Conservation (phyloP, 2,329 filamentous ascomycete species). For the Ceratocystis lukuohia region DNA sequence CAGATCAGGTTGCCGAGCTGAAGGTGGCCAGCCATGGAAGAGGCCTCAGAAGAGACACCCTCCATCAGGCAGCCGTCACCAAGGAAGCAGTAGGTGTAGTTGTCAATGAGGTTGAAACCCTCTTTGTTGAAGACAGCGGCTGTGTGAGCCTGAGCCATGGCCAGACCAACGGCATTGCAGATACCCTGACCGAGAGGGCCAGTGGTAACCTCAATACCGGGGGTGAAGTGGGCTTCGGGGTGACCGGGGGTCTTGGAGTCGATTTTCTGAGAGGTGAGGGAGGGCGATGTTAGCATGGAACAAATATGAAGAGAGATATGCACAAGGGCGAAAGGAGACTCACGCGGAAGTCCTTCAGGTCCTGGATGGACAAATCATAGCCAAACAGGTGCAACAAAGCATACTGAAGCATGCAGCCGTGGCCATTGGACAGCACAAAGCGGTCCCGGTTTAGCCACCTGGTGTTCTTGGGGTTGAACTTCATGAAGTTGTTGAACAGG, state of each 20-base stretch:
- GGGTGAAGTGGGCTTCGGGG: constrained; percentile 91
- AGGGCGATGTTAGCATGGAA: constrained; percentile 15
- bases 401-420: constrained; percentile 99
- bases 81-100: constrained; percentile 95
- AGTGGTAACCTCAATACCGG: constrained; percentile 94
- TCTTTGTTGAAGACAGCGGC: constrained; percentile 93
- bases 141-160: constrained; percentile 88
- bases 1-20: constrained; percentile 95
- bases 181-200: constrained; percentile 96
- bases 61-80: constrained; percentile 98
- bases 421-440: constrained; percentile 97
- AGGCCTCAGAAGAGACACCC: constrained; percentile 88
- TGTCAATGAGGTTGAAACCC: constrained; percentile 78
- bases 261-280: constrained; percentile 29
- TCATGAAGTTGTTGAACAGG: constrained; percentile 98
- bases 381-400: constrained; percentile 93
- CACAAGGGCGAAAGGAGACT: constrained; percentile 28
- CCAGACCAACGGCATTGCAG: constrained; percentile 92
- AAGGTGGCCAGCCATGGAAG: constrained; percentile 83
- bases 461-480: constrained; percentile 98
- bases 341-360: constrained; percentile 94
- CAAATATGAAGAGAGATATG: background rate
- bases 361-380: constrained; percentile 73
- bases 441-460: constrained; percentile 94
- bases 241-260: constrained; percentile 83